These are phyloP conservation scores for Poa annua DNA, from an alignment of 176 grass and related monocot genomes.

Conservation along the genomic window DNA sequence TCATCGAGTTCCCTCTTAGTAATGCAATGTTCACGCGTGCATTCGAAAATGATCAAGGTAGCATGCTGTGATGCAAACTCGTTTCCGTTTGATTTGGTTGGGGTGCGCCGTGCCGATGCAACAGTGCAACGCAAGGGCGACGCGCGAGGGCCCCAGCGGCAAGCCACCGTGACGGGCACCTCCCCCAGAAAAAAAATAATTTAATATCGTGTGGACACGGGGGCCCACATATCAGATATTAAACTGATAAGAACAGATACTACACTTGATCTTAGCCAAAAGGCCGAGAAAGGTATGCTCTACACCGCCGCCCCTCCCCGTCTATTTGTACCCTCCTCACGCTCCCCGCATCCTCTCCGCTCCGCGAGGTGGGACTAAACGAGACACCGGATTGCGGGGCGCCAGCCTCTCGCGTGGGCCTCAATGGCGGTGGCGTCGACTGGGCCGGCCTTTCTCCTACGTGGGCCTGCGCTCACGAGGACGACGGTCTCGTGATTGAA, in stretches of 20 bases:
- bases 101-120: neutral
- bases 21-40: too few relatives aligned
- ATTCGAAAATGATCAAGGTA: too few relatives aligned
- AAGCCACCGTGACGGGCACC: neutral
- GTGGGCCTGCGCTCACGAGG: neutral
- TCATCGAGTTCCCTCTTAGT: too few relatives aligned
- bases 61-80: too few relatives aligned
- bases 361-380: slow-evolving; percentile 3
- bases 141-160: neutral
- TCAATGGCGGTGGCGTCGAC: neutral
- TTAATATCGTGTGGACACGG: slow-evolving; percentile 56
- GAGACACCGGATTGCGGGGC: neutral
- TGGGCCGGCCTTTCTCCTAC: neutral
- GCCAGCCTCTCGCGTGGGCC: neutral
- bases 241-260: slow-evolving; percentile 90
- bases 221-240: slow-evolving; percentile 69
- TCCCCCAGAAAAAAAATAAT: slow-evolving; percentile 57
- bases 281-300: slow-evolving; percentile 70
- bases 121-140: slow-evolving; percentile 30
- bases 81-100: neutral
- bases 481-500: neutral
- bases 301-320: neutral
- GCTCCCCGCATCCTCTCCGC: neutral
- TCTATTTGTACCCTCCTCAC: neutral
- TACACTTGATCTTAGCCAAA: slow-evolving; percentile 86